Conservation (phyloP, 495 filamentous ascomycete species). For the Aspergillus panamensis region DNA sequence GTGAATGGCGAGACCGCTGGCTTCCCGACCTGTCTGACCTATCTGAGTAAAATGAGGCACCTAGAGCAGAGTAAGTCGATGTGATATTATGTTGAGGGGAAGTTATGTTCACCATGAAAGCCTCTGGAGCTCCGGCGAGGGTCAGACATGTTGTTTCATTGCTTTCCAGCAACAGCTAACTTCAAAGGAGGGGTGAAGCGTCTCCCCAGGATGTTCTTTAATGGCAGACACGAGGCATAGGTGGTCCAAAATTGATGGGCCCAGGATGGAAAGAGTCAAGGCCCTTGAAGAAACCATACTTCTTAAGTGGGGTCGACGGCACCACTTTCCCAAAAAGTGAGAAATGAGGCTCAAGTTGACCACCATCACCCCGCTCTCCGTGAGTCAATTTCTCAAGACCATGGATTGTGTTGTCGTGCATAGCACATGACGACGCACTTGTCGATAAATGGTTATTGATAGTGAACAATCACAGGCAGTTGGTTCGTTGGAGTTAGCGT, state of each 20-base stretch:
- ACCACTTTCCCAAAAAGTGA: constrained; percentile 2
- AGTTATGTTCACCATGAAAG: too few species aligned
- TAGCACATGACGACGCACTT: constrained; percentile 9
- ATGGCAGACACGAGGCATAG: neutral
- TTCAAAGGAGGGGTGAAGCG: neutral
- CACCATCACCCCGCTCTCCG: constrained; percentile 9
- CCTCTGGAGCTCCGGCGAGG: neutral
- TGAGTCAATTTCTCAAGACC: constrained; percentile 3
- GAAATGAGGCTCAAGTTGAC: constrained; percentile 14
- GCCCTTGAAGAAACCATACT: neutral
- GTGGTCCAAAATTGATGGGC: neutral
- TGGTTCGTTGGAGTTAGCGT: constrained; percentile 1
- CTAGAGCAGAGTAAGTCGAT: too few species aligned
- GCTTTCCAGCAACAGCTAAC: neutral
- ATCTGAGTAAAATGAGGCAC: too few species aligned
- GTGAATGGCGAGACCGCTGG: too few species aligned
- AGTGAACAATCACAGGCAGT: neutral
- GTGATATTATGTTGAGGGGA: too few species aligned
- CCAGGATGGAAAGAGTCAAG: neutral
- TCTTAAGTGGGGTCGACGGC: constrained; percentile 4
- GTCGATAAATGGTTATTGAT: neutral
- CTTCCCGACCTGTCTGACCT: too few species aligned
- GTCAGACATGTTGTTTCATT: neutral
- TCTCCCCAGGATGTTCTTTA: neutral
- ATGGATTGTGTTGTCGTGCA: constrained; percentile 9